phyloP scores from a whole-genome alignment of 768 basidiomycete genomes.

The Leccinum subtestaceum region DNA sequence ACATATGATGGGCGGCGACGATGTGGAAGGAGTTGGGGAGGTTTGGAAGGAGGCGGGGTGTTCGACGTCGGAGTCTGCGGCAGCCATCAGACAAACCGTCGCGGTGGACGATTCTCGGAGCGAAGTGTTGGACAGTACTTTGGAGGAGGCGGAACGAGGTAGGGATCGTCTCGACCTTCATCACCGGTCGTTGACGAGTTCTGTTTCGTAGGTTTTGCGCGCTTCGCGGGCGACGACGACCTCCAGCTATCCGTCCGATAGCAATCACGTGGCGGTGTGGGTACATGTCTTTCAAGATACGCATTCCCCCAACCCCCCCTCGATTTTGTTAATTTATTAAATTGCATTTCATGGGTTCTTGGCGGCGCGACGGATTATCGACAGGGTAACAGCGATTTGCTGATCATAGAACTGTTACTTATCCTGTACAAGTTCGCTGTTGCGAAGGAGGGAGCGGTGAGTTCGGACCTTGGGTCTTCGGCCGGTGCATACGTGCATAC shows the following conservation, averaged over 20 bases:
- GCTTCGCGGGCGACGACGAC: not conserved
- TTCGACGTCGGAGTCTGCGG: not conserved
- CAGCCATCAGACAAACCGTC: not conserved
- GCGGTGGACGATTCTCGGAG: not conserved
- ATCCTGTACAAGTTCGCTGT: not conserved
- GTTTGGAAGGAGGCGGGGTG: not conserved
- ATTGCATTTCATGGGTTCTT: not conserved
- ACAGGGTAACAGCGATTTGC: not conserved
- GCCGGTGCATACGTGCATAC: not conserved
- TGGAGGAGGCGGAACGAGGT: not conserved
- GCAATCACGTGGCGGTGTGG: not conserved
- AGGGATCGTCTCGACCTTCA: not conserved
- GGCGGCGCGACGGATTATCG: not conserved
- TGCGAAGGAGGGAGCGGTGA: not conserved
- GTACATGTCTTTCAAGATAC: not conserved
- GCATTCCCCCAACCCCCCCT: not conserved
- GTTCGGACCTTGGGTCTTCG: not conserved
- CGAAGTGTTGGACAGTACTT: not conserved
- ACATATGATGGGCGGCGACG: not conserved
- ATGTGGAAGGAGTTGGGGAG: not conserved
- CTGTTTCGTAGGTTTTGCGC: not conserved
- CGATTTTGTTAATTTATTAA: not conserved
- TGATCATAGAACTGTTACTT: not conserved
- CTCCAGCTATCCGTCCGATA: not conserved
- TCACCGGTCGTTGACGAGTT: not conserved